Base-by-base conservation (phyloP, 2,329 filamentous ascomycete species). In the Fusarium sarcochroum region DNA sequence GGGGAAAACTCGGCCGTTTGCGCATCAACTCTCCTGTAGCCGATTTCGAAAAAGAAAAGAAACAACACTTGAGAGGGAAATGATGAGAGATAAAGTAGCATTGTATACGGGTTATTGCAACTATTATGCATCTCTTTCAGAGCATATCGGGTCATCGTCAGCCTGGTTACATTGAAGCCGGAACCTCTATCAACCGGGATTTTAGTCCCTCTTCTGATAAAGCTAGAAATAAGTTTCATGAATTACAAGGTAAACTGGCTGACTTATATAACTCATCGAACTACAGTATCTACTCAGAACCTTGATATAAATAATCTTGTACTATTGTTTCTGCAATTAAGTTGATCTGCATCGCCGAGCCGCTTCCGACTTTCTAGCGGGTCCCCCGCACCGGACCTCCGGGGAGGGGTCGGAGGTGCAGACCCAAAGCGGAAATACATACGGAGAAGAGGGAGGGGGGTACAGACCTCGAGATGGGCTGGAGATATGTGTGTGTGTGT, bases 1-100 rank as follows among this genome's bases (percentile, higher is more conserved):
- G 52, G 42, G 51, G 63, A 53, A 67, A 67, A 50, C 47, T 63
- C 57, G 57, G 57, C 64, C 57, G 63, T 52, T 32, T 56, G 30
- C 18, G 48, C 58, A 62, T 58, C 30, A 17, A 62, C 23, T 42
- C 41, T 45, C 32, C 49, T 15, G 38, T 41, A 23, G 27, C 20
- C 14, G 38, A 41, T 8, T 7, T 41, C 35, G 21, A 30, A 10
- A 37, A 40, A 30, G 23, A 49, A 34, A 51, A 27, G 13, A 47
- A 44, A 21, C 15, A 45, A 32, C 14, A 11, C 23, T 42, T 23
- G 34, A 7, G 18, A 10, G 21, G 18, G 20, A 7, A 21, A 37
- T 30, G 6, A 23, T 41, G 30, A 46, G 48, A 23, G 8, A n/a
- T 30, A 49, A 50, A 46, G 34, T 50, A 35, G 34, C 10, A 58